A percentile compares a stretch with the other conserved stretches of the same genome.
phyloP scores from a whole-genome alignment of 2,329 filamentous ascomycete genomes.

The Colletotrichum graminicola region DNA sequence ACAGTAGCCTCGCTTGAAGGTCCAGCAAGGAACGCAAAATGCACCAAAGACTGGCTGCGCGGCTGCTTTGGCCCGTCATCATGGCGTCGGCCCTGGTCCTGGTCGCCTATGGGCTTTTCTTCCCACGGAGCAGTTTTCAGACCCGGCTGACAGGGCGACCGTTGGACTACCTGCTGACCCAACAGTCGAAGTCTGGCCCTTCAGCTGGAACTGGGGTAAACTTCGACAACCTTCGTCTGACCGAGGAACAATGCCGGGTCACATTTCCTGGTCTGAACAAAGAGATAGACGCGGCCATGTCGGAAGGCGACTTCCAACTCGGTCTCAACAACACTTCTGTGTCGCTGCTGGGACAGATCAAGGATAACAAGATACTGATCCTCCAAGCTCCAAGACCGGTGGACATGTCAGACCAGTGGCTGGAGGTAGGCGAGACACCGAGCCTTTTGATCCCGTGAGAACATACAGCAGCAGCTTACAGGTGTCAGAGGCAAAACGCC shows the following conservation, averaged over 20 bases:
- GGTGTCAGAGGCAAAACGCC: slow-evolving; percentile 59
- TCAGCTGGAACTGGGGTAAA: neutral
- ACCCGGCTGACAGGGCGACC: neutral
- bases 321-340: slow-evolving; percentile 46
- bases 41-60: slow-evolving; percentile 18
- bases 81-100: slow-evolving; percentile 1
- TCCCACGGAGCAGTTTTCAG: neutral
- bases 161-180: neutral
- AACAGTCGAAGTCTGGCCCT: neutral
- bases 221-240: slow-evolving; percentile 54
- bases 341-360: slow-evolving; percentile 54
- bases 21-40: neutral
- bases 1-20: neutral
- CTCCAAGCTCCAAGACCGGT: slow-evolving; percentile 55
- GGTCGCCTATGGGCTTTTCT: slow-evolving; percentile 14
- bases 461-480: slow-evolving; percentile 30
- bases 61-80: slow-evolving; percentile 24
- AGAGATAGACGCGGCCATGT: slow-evolving; percentile 60
- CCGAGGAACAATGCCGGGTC: slow-evolving; percentile 56
- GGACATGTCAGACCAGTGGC: slow-evolving; percentile 60
- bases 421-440: slow-evolving; percentile 46
- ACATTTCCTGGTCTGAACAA: slow-evolving; percentile 61
- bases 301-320: slow-evolving; percentile 59
- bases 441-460: neutral
- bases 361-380: slow-evolving; percentile 55